phyloP scores from a whole-genome alignment of 2,329 filamentous ascomycete species.

The Colletotrichum truncatum region DNA sequence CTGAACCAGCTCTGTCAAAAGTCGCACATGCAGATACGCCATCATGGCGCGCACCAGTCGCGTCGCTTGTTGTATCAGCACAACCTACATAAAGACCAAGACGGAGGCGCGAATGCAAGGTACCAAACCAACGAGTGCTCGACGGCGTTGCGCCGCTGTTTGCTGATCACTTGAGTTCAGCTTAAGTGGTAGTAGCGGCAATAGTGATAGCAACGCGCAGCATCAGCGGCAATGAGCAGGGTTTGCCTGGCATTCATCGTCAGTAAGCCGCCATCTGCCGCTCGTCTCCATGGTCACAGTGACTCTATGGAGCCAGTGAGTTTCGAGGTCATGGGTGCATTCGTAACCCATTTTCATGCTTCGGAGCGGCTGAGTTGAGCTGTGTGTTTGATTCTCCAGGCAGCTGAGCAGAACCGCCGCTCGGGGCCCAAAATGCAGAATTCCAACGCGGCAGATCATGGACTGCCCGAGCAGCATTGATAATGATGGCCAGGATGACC shows the following conservation, averaged over 20 bases:
- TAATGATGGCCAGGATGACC: constrained; percentile 7
- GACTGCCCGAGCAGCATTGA: constrained; percentile 25
- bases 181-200: constrained; percentile 21
- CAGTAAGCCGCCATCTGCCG: constrained; percentile 16
- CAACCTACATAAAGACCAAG: neutral
- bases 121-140: constrained; percentile 17
- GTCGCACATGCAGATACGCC: constrained; percentile 29
- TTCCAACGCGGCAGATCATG: constrained; percentile 10
- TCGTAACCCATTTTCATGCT: constrained; percentile 23
- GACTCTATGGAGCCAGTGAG: neutral
- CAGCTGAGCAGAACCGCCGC: constrained; percentile 1
- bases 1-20: constrained; percentile 19
- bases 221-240: constrained; percentile 13
- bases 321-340: constrained; percentile 15
- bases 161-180: constrained; percentile 18
- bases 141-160: constrained; percentile 11
- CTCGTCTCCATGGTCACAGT: constrained; percentile 15
- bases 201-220: constrained; percentile 1
- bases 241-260: neutral
- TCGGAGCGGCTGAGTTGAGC: constrained; percentile 10
- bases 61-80: constrained; percentile 23
- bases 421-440: constrained; percentile 10
- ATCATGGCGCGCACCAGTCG: constrained; percentile 29
- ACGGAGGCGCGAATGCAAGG: constrained; percentile 26
- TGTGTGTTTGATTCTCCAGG: neutral